A percentile compares a stretch with the other conserved stretches of the same genome.
phyloP scores from a whole-genome alignment of 371 early-diverging fungal species.

The Entomophthora muscae region DNA sequence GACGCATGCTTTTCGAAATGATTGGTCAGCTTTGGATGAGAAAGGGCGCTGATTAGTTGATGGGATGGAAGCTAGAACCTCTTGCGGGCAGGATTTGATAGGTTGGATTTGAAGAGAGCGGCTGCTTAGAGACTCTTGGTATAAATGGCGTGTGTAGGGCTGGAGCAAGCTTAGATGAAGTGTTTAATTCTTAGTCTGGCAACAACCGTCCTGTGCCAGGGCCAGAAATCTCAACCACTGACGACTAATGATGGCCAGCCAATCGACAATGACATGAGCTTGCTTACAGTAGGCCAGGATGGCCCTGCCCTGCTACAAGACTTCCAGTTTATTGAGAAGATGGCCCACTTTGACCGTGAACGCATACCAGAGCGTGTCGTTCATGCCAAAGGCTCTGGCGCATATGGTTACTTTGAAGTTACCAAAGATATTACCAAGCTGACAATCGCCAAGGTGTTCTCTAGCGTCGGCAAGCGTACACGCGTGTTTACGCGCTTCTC shows the following conservation, averaged over 20 bases:
- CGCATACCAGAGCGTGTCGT: conserved; percentile 46
- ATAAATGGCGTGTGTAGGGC: too few relatives aligned
- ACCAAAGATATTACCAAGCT: conserved; percentile 30
- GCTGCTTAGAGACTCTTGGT: too few relatives aligned
- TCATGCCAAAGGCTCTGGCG: conserved; percentile 45
- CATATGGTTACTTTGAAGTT: conserved; percentile 33
- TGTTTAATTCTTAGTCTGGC: too few relatives aligned
- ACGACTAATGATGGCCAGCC: conserved; percentile 26
- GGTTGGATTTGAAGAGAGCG: too few relatives aligned
- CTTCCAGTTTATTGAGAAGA: conserved; percentile 24
- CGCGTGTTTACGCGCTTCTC: conserved; percentile 45
- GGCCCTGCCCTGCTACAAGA: conserved; percentile 19
- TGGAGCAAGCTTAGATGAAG: too few relatives aligned
- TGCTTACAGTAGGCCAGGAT: conserved; percentile 31
- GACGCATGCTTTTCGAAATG: too few relatives aligned
- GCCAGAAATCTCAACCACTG: background rate
- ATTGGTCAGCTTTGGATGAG: too few relatives aligned
- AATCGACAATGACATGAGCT: conserved; percentile 42
- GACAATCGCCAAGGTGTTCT: conserved; percentile 36
- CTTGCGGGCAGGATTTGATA: too few relatives aligned
- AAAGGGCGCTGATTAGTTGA: too few relatives aligned
- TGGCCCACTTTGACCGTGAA: conserved; percentile 44
- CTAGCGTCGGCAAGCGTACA: conserved; percentile 32
- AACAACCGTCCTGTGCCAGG: background rate
- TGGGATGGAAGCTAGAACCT: too few relatives aligned